These are phyloP conservation scores for Pichiaceae sp. DNA, from an alignment of 1,139 yeast species.

Conservation along the genomic window DNA sequence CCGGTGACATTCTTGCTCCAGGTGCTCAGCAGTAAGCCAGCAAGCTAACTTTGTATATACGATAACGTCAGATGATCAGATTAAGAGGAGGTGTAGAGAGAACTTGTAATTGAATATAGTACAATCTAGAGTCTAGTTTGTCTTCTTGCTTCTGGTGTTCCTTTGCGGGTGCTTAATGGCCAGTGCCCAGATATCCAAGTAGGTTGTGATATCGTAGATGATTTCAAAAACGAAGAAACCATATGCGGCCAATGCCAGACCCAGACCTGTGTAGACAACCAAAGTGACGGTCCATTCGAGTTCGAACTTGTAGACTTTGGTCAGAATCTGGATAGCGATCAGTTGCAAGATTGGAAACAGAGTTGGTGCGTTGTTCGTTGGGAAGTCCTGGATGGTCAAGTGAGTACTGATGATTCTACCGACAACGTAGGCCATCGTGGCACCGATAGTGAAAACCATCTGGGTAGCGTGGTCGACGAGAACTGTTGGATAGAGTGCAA, in stretches of 20 bases:
- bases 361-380: slow-evolving; percentile 63
- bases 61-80: background rate
- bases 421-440: slow-evolving; percentile 72
- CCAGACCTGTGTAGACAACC: slow-evolving; percentile 66
- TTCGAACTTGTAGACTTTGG: slow-evolving; percentile 31
- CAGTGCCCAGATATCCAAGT: slow-evolving; percentile 78
- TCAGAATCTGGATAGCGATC: slow-evolving; percentile 32
- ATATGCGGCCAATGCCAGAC: slow-evolving; percentile 69
- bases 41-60: background rate
- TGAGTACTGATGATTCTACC: slow-evolving; percentile 89
- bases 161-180: slow-evolving; percentile 76
- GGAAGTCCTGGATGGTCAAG: slow-evolving; percentile 72
- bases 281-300: slow-evolving; percentile 33
- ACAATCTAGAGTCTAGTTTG: too few relatives aligned
- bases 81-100: background rate
- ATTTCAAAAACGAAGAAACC: slow-evolving; percentile 75
- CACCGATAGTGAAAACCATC: slow-evolving; percentile 60
- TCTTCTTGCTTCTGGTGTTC: slow-evolving; percentile 11
- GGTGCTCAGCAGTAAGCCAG: slow-evolving; percentile 26
- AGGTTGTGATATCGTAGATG: slow-evolving; percentile 73
- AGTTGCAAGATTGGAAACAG: slow-evolving; percentile 57
- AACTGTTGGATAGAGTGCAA: slow-evolving; percentile 30
- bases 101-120: too few relatives aligned
- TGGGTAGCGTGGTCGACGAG: slow-evolving; percentile 47
- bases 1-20: slow-evolving; percentile 76